Conservation (phyloP, 2,329 filamentous ascomycete species). For the Fusarium protoensiforme region DNA sequence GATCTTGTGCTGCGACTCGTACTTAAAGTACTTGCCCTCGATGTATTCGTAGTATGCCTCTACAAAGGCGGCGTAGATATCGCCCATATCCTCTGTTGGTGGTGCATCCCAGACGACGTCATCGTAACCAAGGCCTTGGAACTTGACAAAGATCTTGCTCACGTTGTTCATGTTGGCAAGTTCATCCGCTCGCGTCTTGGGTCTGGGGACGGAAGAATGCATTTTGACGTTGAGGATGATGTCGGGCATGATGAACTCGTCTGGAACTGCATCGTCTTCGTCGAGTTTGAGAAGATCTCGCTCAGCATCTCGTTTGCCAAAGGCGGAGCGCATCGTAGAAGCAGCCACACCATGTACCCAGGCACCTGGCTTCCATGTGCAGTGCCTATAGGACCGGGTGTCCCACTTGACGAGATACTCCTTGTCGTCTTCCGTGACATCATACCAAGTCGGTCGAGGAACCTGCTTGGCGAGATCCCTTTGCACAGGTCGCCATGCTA, state of each 20-base stretch:
- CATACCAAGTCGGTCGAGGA: slow-evolving; percentile 48
- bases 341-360: slow-evolving; percentile 84
- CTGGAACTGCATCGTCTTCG: slow-evolving; percentile 82
- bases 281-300: slow-evolving; percentile 72
- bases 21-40: slow-evolving; percentile 76
- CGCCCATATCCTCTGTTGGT: slow-evolving; percentile 70
- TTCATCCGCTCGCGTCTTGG: slow-evolving; percentile 75
- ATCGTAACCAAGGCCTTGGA: slow-evolving; percentile 90
- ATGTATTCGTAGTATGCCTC: slow-evolving; percentile 89
- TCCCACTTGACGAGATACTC: slow-evolving; percentile 96
- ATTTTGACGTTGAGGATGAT: slow-evolving; percentile 86
- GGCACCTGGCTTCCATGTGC: slow-evolving; percentile 86
- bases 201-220: slow-evolving; percentile 55
- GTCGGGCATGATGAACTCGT: slow-evolving; percentile 86
- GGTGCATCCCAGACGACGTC: slow-evolving; percentile 91
- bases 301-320: slow-evolving; percentile 75
- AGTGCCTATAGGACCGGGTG: slow-evolving; percentile 81
- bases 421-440: slow-evolving; percentile 73
- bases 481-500: slow-evolving; percentile 84
- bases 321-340: slow-evolving; percentile 75
- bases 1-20: slow-evolving; percentile 68
- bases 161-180: slow-evolving; percentile 78
- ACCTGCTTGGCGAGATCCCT: slow-evolving; percentile 1
- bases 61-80: slow-evolving; percentile 82
- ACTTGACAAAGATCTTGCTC: slow-evolving; percentile 84